Evolutionary conservation across 495 filamentous ascomycete genomes (phyloP).

Genomic region (Parathielavia appendiculata): DNA sequence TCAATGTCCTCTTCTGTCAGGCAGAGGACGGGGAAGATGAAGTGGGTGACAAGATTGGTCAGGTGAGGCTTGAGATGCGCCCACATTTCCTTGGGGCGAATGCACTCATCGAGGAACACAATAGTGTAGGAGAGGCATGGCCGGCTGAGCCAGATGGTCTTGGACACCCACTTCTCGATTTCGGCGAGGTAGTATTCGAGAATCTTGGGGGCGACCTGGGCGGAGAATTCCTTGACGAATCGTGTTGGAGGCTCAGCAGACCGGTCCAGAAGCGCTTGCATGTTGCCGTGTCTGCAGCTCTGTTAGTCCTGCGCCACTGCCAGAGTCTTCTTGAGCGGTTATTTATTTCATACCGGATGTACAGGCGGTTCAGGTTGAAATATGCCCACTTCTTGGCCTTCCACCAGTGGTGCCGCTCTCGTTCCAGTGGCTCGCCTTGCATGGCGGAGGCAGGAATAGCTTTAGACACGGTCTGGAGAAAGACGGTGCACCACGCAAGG

Average conservation of each 20-base stretch:
- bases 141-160: slow-evolving; percentile 91
- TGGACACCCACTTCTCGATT: slow-evolving; percentile 94
- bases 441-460: slow-evolving; percentile 71
- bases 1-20: slow-evolving; percentile 90
- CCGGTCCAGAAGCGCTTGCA: slow-evolving; percentile 56
- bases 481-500: slow-evolving; percentile 91
- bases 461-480: slow-evolving; percentile 84
- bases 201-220: slow-evolving; percentile 89
- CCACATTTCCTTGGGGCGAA: slow-evolving; percentile 97
- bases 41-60: slow-evolving; percentile 82
- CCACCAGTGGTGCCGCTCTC: slow-evolving; percentile 96
- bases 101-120: slow-evolving; percentile 91
- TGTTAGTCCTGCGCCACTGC: slow-evolving; percentile 19
- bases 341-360: slow-evolving; percentile 65
- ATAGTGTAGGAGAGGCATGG: slow-evolving; percentile 87
- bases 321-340: neutral
- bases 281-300: slow-evolving; percentile 76
- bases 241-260: slow-evolving; percentile 63
- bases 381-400: slow-evolving; percentile 99
- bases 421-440: slow-evolving; percentile 75
- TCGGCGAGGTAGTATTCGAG: slow-evolving; percentile 86
- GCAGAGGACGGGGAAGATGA: slow-evolving; percentile 92
- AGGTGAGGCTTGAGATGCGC: slow-evolving; percentile 87
- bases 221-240: slow-evolving; percentile 84
- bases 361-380: slow-evolving; percentile 91